Percentiles rank a stretch among this genome's conserved stretches.
These are phyloP conservation scores for Lichtheimia ornata DNA, from an alignment of 371 early-diverging fungal genomes.

Conservation along the genomic window DNA sequence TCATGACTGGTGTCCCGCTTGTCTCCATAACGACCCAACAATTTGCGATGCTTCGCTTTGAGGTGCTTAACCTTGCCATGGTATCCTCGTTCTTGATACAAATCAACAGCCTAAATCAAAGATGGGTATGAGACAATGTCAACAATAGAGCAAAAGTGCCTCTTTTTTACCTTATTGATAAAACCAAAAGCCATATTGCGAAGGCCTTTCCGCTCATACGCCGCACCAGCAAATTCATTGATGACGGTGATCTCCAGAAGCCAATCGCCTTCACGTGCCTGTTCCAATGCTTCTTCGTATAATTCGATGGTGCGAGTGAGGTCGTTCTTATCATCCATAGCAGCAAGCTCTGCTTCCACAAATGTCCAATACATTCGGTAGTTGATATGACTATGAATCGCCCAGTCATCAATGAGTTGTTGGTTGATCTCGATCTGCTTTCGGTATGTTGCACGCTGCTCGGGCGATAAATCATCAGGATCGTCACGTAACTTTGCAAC, in stretches of 20 bases:
- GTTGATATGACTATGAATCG: constrained; percentile 27
- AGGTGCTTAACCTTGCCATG: constrained; percentile 45
- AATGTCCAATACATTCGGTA: constrained; percentile 37
- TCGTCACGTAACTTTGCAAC: constrained; percentile 26
- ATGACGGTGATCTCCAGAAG: constrained; percentile 32
- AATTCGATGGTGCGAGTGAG: constrained; percentile 19
- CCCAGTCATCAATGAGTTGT: constrained; percentile 26
- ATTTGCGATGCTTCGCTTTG: constrained; percentile 18
- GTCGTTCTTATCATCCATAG: constrained; percentile 6
- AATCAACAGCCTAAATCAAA: constrained; percentile 20
- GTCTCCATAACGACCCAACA: constrained; percentile 32
- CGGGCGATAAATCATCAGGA: constrained; percentile 4
- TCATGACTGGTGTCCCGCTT: constrained; percentile 30
- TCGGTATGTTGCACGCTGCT: constrained; percentile 15
- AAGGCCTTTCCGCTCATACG: constrained; percentile 34
- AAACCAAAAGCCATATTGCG: constrained; percentile 38
- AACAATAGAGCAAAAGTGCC: not conserved
- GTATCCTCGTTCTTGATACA: constrained; percentile 31
- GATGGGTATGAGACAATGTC: not conserved
- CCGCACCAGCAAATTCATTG: constrained; percentile 42
- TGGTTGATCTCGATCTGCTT: constrained; percentile 32
- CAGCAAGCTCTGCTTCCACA: constrained; percentile 7
- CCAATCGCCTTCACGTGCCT: constrained; percentile 34
- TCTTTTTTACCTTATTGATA: constrained; percentile 27
- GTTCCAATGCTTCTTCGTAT: constrained; percentile 43